phyloP scores from a whole-genome alignment of 2,329 filamentous ascomycete genomes.

The Calcarisporium arbuscula region DNA sequence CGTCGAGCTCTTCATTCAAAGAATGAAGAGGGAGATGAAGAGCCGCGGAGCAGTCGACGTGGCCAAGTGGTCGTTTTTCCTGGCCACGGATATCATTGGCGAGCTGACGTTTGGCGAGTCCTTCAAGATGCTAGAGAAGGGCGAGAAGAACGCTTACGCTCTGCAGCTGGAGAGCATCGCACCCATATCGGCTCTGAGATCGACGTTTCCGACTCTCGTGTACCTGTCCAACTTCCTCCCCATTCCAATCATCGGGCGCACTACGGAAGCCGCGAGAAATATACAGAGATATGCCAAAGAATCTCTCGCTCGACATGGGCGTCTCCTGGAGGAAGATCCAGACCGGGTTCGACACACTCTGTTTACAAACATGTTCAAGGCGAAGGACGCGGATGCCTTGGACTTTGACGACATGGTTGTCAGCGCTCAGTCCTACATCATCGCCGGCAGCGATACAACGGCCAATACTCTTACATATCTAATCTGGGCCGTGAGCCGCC shows the following conservation, averaged over 20 bases:
- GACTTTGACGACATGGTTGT: conserved; percentile 25
- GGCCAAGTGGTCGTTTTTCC: conserved; percentile 47
- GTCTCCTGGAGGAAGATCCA: conserved; percentile 13
- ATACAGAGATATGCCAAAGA: conserved; percentile 19
- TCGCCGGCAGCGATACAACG: conserved; percentile 47
- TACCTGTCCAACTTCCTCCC: conserved; percentile 16
- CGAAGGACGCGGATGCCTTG: conserved; percentile 21
- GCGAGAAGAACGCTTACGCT: conserved; percentile 36
- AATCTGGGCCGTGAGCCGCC: conserved; percentile 30
- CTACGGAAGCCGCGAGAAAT: conserved; percentile 8
- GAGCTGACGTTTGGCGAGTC: conserved; percentile 50
- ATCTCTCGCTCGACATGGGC: conserved; percentile 21
- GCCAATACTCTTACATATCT: conserved; percentile 43
- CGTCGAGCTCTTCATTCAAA: conserved; percentile 31
- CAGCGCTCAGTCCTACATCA: conserved; percentile 38
- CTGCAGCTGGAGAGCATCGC: conserved; percentile 27
- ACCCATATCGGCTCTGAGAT: conserved; percentile 15
- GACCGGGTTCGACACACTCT: conserved; percentile 22
- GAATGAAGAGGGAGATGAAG: conserved; percentile 38
- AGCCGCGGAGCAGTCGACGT: conserved; percentile 33
- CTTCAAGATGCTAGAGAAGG: conserved; percentile 44
- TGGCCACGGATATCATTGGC: conserved; percentile 48
- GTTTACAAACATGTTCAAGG: conserved; percentile 30
- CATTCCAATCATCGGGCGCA: conserved; percentile 15
- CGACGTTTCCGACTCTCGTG: conserved; percentile 21